phyloP scores from a whole-genome alignment of 805 yeast genomes.

The Hanseniaspora valbyensis region DNA sequence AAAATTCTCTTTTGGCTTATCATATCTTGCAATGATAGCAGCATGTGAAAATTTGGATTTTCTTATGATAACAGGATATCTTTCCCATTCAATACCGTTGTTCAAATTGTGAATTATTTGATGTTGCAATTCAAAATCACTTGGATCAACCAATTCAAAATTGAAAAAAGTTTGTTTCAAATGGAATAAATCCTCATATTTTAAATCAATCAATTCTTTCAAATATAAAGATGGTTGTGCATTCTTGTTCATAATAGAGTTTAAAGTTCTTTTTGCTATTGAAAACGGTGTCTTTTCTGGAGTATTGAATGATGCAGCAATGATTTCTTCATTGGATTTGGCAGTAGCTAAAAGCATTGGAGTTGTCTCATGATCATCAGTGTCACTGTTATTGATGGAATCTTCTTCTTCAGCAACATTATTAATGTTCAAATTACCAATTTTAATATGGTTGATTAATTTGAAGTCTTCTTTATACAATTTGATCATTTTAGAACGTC shows the following conservation, averaged over 20 bases:
- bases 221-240: conserved; percentile 25
- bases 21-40: conserved; percentile 62
- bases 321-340: conserved; percentile 9
- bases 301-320: conserved; percentile 6
- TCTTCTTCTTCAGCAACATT: not conserved
- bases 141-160: conserved; percentile 30
- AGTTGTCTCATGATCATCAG: not conserved
- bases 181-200: conserved; percentile 19
- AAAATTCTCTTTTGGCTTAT: conserved; percentile 36
- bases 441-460: conserved; percentile 8
- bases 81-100: conserved; percentile 46
- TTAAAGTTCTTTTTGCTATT: conserved; percentile 11
- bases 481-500: conserved; percentile 6
- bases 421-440: not conserved
- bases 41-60: conserved; percentile 64
- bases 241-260: conserved; percentile 20
- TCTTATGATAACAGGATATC: conserved; percentile 59
- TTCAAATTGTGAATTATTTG: conserved; percentile 49
- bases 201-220: conserved; percentile 24
- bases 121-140: conserved; percentile 31
- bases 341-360: not conserved
- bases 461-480: conserved; percentile 6
- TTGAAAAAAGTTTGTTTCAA: conserved; percentile 22
- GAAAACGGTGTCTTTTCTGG: conserved; percentile 6
- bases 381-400: not conserved